These are phyloP conservation scores for Cutaneotrichosporon cyanovorans DNA, from an alignment of 1,284 basidiomycete species.

Conservation along the genomic window DNA sequence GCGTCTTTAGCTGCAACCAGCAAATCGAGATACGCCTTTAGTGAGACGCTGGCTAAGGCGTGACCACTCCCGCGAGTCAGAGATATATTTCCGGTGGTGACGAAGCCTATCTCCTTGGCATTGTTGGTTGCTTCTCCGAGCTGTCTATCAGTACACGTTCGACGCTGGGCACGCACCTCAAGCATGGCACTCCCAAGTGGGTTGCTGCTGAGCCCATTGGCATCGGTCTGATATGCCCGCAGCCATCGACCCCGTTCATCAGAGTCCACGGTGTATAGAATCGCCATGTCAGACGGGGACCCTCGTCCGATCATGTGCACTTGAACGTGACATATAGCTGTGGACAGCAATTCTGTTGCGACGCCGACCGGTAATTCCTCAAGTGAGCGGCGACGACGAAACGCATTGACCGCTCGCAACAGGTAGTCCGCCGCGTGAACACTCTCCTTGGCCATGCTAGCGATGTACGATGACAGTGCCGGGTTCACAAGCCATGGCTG, in stretches of 20 bases:
- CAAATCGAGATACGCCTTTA: conserved; percentile 52
- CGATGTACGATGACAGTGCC: conserved; percentile 38
- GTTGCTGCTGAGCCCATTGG: not conserved
- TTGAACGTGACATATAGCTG: conserved; percentile 60
- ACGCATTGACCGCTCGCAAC: conserved; percentile 53
- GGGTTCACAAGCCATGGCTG: conserved; percentile 59
- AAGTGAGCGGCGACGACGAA: conserved; percentile 54
- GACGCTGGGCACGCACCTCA: not conserved
- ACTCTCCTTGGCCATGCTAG: not conserved
- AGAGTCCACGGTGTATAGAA: conserved; percentile 58
- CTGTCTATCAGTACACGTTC: conserved; percentile 33
- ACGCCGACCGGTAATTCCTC: conserved; percentile 43
- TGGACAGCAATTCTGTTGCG: conserved; percentile 50
- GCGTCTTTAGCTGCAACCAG: conserved; percentile 48
- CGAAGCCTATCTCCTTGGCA: conserved; percentile 58
- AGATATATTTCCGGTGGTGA: conserved; percentile 71
- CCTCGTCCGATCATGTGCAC: conserved; percentile 60
- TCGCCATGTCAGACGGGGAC: conserved; percentile 61
- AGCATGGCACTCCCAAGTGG: too few relatives aligned
- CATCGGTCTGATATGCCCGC: conserved; percentile 36
- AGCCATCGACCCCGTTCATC: conserved; percentile 51
- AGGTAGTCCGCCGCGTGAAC: conserved; percentile 41
- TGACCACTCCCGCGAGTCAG: conserved; percentile 65
- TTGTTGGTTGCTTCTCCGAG: conserved; percentile 48
- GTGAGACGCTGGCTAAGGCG: conserved; percentile 62